Base-by-base conservation (phyloP, 1,139 yeast species). In the Yamadazyma diospyri region DNA sequence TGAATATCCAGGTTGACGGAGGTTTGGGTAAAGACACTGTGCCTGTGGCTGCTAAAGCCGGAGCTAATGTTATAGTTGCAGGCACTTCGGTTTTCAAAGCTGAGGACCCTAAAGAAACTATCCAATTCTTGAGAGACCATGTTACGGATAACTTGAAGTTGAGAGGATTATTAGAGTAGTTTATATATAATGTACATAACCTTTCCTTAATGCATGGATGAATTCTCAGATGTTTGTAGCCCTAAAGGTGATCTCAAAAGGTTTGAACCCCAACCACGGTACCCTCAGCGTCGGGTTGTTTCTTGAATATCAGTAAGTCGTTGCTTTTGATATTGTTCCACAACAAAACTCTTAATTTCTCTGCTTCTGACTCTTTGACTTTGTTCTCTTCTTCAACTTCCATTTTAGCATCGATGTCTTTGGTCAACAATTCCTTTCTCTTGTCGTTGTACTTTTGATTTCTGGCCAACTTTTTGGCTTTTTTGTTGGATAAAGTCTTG, bases 31-130 rank as follows among this genome's bases (percentile, higher is more conserved):
- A 79, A 45, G 88, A 77, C 31, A 92, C 94, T 5, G 78, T 87
- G 35, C 83, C 77, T 34, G 72, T 72, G 23, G 97, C 97, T 36
- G 95, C 97, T 15, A 71, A 72, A 37, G 97, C 97, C 8, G 97
- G 97, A 36, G 98, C 98, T 34, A 92, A 92, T 57, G 97, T 92
- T 30, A 89, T 94, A 54, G 99, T 92, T 34, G 97, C 98, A 2
- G 99, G 99, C 27, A 92, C 98, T 12, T 76, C 95, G 33, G 94
- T 89, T 12, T 92, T 88, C 64, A 79, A 81, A 43, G 94, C 97
- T 10, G 66, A 71, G 5, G 81, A 82, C 46, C 96, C 97, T 13
- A 65, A 63, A 18, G 82, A 76, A 42, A 82, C 86, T 48, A 88
- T 89, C 46, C 64, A 65, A 32, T 69, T 70, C 45, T 68, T 89